phyloP scores from a whole-genome alignment of 768 basidiomycete genomes.

The Tylopilus vinaceipallidus region DNA sequence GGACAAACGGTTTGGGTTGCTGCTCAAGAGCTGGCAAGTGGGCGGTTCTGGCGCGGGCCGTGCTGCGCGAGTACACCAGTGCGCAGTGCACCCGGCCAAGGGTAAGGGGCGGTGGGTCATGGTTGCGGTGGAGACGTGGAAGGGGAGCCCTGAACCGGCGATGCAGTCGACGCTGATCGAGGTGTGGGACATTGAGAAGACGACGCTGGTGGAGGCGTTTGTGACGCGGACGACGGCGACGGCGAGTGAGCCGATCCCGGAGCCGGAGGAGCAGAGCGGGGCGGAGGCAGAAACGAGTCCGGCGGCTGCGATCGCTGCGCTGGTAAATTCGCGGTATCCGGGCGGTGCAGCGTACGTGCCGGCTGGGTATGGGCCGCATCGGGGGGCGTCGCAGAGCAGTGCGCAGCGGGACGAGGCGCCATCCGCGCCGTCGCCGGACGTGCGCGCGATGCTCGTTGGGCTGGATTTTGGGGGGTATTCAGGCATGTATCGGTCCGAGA shows the following conservation, averaged over 20 bases:
- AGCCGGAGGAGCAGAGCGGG: slow-evolving; percentile 50
- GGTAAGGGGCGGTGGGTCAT: slow-evolving; percentile 90
- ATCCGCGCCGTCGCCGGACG: slow-evolving; percentile 57
- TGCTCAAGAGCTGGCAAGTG: slow-evolving; percentile 85
- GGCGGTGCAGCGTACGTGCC: slow-evolving; percentile 28
- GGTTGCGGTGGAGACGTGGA: slow-evolving; percentile 67
- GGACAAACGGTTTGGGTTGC: slow-evolving; percentile 92
- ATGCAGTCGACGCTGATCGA: slow-evolving; percentile 59
- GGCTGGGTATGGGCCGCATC: slow-evolving; percentile 12
- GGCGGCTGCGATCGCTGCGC: slow-evolving; percentile 73
- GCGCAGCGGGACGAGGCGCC: slow-evolving; percentile 34
- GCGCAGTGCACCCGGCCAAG: slow-evolving; percentile 79
- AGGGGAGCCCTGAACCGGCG: slow-evolving; percentile 36
- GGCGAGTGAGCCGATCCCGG: slow-evolving; percentile 47
- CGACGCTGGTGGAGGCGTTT: slow-evolving; percentile 76
- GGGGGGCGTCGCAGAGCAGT: slow-evolving; percentile 35
- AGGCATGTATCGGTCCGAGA: slow-evolving; percentile 49
- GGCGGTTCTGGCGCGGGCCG: slow-evolving; percentile 52
- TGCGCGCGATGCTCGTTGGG: slow-evolving; percentile 69
- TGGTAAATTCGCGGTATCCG: slow-evolving; percentile 68
- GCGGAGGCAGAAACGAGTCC: slow-evolving; percentile 60
- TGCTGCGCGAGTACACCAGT: slow-evolving; percentile 65
- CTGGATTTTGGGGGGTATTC: slow-evolving; percentile 75
- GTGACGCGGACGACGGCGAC: slow-evolving; percentile 49
- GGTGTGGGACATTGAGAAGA: slow-evolving; percentile 91